A percentile compares a stretch with the other conserved stretches of the same genome.
Evolutionary conservation across 1,284 basidiomycete species (phyloP).

Genomic region (Inonotus obliquus): DNA sequence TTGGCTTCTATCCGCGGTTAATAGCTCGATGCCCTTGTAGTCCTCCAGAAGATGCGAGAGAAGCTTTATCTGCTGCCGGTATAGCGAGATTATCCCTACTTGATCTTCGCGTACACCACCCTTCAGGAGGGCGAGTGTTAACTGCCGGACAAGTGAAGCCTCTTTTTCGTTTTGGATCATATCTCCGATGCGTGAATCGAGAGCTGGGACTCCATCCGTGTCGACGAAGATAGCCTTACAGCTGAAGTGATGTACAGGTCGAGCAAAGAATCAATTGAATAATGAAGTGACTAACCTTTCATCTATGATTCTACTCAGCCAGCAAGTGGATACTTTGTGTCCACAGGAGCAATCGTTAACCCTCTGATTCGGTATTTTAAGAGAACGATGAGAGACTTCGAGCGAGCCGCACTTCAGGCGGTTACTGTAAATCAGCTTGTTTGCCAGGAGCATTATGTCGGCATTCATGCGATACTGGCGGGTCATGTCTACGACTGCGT

Average conservation of each 20-base stretch:
- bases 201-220: constrained; percentile 76
- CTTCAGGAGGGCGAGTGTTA: constrained; percentile 59
- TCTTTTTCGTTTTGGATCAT: constrained; percentile 88
- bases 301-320: constrained; percentile 65
- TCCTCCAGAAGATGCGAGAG: constrained; percentile 54
- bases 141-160: constrained; percentile 58
- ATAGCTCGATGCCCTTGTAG: constrained; percentile 68
- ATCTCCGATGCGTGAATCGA: constrained; percentile 80
- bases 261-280: background rate
- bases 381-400: constrained; percentile 54
- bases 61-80: constrained; percentile 93
- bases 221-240: constrained; percentile 90
- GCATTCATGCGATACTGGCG: constrained; percentile 96
- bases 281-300: constrained; percentile 42
- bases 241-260: constrained; percentile 34
- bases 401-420: constrained; percentile 77
- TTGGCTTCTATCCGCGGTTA: constrained; percentile 95
- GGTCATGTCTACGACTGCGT: constrained; percentile 77
- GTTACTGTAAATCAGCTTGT: constrained; percentile 82
- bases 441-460: constrained; percentile 94
- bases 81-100: constrained; percentile 87
- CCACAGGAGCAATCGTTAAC: constrained; percentile 24
- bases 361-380: constrained; percentile 49
- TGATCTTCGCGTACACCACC: constrained; percentile 66
- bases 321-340: constrained; percentile 40